Evolutionary conservation across 345 rosid species (phyloP), one percentile per base, ranked within the genome.

Genomic region (Hibiscus trionum): DNA sequence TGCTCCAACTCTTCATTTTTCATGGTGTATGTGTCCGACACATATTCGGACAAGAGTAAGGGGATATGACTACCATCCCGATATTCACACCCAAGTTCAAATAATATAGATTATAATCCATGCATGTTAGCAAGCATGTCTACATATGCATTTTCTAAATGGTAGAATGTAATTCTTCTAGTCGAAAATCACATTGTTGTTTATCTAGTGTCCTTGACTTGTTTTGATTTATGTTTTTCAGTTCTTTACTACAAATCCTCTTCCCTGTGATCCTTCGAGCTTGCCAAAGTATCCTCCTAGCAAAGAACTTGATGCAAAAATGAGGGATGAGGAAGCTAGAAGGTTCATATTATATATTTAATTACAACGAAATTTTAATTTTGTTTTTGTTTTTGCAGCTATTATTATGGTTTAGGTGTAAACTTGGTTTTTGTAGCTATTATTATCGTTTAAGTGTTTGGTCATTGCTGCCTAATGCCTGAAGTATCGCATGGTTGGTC

Each of bases 241-340:
- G 99, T 95, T 95, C 88, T 90, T 95, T 73, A 66, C 82, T 19
- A 79, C 80, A 35, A 92, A 82, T 71, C 99, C 99, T 29, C 80
- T 90, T 78, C 97, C 99, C 9, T 95, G 99, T 80, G 87, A 87
- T 78, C 97, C 99, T 78, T 90, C 92, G 61, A 91, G 91, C 77
- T 87, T 95, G 88, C 99, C 99, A 1, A 90, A 83, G 79, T 95
- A 92, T 86, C 96, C 97, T 76, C 97, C 98, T 27, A 91, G 97
- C 91, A 91, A 94, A 88, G 98, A 91, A 81, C 84, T 94, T 33
- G 97, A 94, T 79, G 98, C 96, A n/a, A 94, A 93, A 79, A 70
- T 94, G 75, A 88, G 97, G 52, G 96, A 94, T 69, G 99, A 95
- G 75, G 99, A 92, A 77, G 87, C 88, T 66, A 85, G 99, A 89